Percentiles rank a stretch among this genome's conserved stretches.
These are phyloP conservation scores for Schwanniomyces yamadae DNA, from an alignment of 805 yeast genomes.

Conservation along the genomic window DNA sequence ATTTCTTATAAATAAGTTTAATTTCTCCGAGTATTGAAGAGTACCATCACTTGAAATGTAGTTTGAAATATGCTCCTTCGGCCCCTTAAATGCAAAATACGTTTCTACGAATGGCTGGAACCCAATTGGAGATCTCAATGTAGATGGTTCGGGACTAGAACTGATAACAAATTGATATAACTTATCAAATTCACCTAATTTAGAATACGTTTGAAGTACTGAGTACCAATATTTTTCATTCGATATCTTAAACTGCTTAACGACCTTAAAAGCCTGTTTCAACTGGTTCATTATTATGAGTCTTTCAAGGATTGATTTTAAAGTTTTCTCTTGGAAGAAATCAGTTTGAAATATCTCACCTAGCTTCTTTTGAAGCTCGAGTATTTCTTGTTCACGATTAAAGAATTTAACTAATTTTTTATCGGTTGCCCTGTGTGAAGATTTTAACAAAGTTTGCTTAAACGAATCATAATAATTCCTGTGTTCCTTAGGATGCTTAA, in stretches of 20 bases:
- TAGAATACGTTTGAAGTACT: conserved; percentile 28
- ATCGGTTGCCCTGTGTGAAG: conserved; percentile 19
- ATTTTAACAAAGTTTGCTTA: conserved; percentile 21
- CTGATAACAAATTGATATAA: conserved; percentile 31
- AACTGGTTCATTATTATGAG: conserved; percentile 37
- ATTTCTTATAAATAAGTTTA: conserved; percentile 52
- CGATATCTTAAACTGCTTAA: conserved; percentile 31
- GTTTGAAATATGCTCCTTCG: conserved; percentile 55
- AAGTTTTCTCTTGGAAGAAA: conserved; percentile 27
- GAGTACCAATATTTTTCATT: conserved; percentile 35
- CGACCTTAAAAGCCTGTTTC: conserved; percentile 31
- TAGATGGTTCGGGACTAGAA: conserved; percentile 16
- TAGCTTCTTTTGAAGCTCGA: conserved; percentile 32
- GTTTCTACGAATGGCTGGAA: conserved; percentile 61
- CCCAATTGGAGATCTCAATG: conserved; percentile 66
- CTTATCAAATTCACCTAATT: conserved; percentile 30
- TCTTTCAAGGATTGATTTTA: conserved; percentile 23
- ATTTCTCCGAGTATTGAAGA: conserved; percentile 44
- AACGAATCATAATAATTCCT: conserved; percentile 20
- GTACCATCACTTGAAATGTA: conserved; percentile 56
- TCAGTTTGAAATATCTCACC: conserved; percentile 33
- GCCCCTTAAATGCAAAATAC: conserved; percentile 49
- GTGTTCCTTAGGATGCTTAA: conserved; percentile 19
- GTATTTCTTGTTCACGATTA: conserved; percentile 28
- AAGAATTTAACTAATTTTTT: conserved; percentile 19